Base-by-base conservation (phyloP, 1,139 yeast species). In the Yarrowia galli region DNA sequence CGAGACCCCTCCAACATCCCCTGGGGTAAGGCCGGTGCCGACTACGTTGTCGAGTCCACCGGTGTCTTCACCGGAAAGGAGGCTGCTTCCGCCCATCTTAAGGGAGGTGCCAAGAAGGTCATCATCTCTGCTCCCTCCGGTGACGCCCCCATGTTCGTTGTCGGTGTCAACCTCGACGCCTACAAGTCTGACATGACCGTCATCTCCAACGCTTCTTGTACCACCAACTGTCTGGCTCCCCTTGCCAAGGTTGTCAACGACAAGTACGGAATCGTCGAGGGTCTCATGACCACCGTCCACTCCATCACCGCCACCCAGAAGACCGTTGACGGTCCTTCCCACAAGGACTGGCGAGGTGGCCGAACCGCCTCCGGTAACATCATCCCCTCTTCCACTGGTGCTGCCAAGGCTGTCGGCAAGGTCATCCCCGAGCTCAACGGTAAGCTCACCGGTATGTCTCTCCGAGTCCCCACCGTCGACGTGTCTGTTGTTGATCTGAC, bases 331-430 rank as follows among this genome's bases (percentile, higher is more conserved):
- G 96, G 96, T 83, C 93, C 96, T 78, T 89, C 95, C 81, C 89
- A 87, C 86, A 89, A 89, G 87, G 96, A 90, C 87, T 90, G 96
- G 96, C 87, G 96, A 86, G 96, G 96, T 81, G 96, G 96, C 81
- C 88, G 96, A 83, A 88, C 96, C 78, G 96, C 96, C 79, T 87
- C 92, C 71, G 93, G 90, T 80, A 89, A 89, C 90, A 89, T 89
- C 80, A 89, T 89, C 77, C 96, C 96, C 80, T 89, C 95, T 67
- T 89, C 95, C 74, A 89, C 96, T 74, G 96, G 96, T 86, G 96
- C 96, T 79, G 96, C 96, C 79, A 89, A 89, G 87, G 95, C 95
- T 75, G 96, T 89, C 76, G 96, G 95, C 81, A 89, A 89, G 86
- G 96, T 90, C 78, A 89, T 90, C 77, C 96, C 96, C 76, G 88